Evolutionary conservation across 192 early-diverging fungal species (phyloP).

Genomic region (Kappamyces sp.): DNA sequence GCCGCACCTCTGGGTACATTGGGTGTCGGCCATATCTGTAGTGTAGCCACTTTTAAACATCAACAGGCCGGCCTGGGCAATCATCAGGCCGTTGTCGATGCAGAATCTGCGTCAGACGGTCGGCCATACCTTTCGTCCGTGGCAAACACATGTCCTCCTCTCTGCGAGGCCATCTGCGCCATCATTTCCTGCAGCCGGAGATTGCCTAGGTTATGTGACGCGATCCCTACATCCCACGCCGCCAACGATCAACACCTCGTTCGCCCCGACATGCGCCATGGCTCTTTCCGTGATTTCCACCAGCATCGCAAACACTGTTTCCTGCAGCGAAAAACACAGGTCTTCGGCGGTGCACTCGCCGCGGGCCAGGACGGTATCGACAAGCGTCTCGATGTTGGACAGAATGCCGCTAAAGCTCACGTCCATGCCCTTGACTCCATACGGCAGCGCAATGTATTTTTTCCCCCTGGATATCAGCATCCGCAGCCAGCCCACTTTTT

Average conservation of each 20-base stretch:
- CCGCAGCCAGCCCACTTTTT: slow-evolving; percentile 58
- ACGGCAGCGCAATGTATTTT: slow-evolving; percentile 84
- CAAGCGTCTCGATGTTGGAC: slow-evolving; percentile 72
- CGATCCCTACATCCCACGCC: slow-evolving; percentile 80
- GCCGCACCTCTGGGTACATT: slow-evolving; percentile 78
- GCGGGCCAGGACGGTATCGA: slow-evolving; percentile 13
- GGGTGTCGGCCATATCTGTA: slow-evolving; percentile 79
- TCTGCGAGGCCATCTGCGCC: slow-evolving; percentile 85
- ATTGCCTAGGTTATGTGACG: slow-evolving; percentile 51
- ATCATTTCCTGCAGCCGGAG: slow-evolving; percentile 95
- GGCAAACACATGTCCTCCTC: slow-evolving; percentile 82
- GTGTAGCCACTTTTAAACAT: slow-evolving; percentile 73
- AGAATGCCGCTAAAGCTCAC: slow-evolving; percentile 97
- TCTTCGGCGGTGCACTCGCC: slow-evolving; percentile 64
- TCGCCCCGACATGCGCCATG: slow-evolving; percentile 93
- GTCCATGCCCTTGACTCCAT: slow-evolving; percentile 99
- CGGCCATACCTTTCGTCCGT: slow-evolving; percentile 80
- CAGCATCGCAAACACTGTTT: slow-evolving; percentile 97
- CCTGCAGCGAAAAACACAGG: slow-evolving; percentile 95
- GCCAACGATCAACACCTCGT: slow-evolving; percentile 90
- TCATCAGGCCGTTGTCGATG: slow-evolving; percentile 99
- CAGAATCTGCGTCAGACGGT: slow-evolving; percentile 59
- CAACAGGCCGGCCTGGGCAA: slow-evolving; percentile 92
- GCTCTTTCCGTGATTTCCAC: slow-evolving; percentile 98
- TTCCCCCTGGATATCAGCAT: slow-evolving; percentile 52